A percentile compares a stretch with the other conserved stretches of the same genome.
phyloP scores from a whole-genome alignment of 2,329 filamentous ascomycete genomes.

The Epichloe brachyelytri region DNA sequence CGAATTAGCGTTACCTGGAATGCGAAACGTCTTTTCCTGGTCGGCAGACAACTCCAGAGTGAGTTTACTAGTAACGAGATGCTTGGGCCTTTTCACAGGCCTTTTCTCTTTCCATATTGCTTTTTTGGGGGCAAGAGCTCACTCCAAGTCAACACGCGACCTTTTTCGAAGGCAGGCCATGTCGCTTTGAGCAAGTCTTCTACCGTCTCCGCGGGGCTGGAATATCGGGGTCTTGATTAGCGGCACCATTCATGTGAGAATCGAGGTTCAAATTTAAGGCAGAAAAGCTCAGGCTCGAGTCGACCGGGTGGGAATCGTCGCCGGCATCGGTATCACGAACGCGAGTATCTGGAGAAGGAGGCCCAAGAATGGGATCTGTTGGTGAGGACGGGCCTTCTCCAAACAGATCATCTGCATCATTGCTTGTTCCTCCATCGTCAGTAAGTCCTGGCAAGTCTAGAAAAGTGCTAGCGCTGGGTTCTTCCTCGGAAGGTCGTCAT shows the following conservation, averaged over 20 bases:
- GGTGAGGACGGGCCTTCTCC: constrained; percentile 46
- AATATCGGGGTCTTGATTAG: constrained; percentile 48
- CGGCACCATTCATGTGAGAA: constrained; percentile 26
- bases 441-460: constrained; percentile 40
- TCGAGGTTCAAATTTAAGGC: constrained; percentile 37
- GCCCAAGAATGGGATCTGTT: constrained; percentile 26
- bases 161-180: constrained; percentile 69
- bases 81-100: constrained; percentile 65
- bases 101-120: constrained; percentile 68
- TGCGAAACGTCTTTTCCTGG: constrained; percentile 72
- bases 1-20: constrained; percentile 46
- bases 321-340: constrained; percentile 27
- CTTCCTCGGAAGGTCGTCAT: constrained; percentile 81
- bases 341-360: constrained; percentile 31
- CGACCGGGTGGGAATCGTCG: constrained; percentile 21
- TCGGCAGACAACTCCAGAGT: constrained; percentile 76
- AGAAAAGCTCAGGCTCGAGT: constrained; percentile 22
- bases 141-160: constrained; percentile 65
- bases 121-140: constrained; percentile 72
- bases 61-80: constrained; percentile 75
- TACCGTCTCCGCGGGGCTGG: constrained; percentile 58
- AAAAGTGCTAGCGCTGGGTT: constrained; percentile 29
- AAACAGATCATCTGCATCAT: constrained; percentile 56
- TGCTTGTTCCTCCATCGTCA: constrained; percentile 47
- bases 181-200: constrained; percentile 66